Conservation (phyloP, 2,329 filamentous ascomycete genomes). For the Didymella lethalis region DNA sequence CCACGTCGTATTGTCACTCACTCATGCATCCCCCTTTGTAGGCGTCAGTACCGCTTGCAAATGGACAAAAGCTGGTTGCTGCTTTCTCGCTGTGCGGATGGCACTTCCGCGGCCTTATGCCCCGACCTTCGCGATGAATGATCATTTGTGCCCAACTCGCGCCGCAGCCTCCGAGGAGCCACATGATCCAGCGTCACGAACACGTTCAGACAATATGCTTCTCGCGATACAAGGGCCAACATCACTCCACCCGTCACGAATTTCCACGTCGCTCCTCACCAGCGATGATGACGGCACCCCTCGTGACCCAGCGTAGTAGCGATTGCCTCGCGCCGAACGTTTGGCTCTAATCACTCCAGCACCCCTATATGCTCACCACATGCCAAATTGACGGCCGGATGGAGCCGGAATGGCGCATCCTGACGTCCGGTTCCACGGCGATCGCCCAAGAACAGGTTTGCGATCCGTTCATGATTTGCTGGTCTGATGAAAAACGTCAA, state of each 20-base stretch:
- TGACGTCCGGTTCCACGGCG: background rate
- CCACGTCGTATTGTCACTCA: no score
- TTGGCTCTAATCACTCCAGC: background rate
- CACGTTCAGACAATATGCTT: background rate
- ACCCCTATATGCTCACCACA: conserved; percentile 5
- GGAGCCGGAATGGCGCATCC: conserved; percentile 2
- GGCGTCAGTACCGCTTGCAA: background rate
- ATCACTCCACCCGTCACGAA: conserved; percentile 1
- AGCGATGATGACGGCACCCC: conserved; percentile 5
- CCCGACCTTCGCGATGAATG: background rate
- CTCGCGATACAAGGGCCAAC: background rate
- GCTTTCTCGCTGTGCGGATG: background rate
- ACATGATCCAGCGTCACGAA: background rate
- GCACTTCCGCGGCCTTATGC: background rate
- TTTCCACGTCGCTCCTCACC: background rate
- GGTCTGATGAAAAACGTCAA: background rate
- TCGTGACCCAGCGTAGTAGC: conserved; percentile 2
- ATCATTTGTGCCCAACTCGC: background rate
- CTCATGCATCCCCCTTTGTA: no score
- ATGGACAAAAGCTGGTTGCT: background rate
- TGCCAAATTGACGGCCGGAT: conserved; percentile 7
- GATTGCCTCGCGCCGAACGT: conserved; percentile 4
- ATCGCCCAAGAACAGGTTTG: background rate
- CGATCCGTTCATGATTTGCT: background rate
- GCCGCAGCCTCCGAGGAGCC: background rate